Evolutionary conservation across 2,329 filamentous ascomycete species (phyloP), one percentile per base, ranked within the genome.

Genomic region (Fusarium humuli): DNA sequence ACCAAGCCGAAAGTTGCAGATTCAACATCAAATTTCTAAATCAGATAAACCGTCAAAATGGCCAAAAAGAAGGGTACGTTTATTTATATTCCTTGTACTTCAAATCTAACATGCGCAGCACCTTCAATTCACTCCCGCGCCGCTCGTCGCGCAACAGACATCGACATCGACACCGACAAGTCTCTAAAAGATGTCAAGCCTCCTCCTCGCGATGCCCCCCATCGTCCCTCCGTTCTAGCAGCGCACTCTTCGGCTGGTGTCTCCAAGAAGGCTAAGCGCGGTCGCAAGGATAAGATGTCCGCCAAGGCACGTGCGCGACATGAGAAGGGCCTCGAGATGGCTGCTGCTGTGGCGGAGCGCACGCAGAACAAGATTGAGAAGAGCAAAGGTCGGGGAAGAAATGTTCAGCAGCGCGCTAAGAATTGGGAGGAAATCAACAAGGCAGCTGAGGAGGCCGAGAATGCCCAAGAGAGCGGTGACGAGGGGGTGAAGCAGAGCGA

Each of bases 81-180:
- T 11, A 2, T 20, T 18, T 6, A 0, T 13, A 1, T 10, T 5
- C 12, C 13, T 7, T 29, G 0, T 5, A 9, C 9, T 11, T 27
- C 22, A 4, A 12, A 14, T 14, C 69, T 77, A 47, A 75, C 69
- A 46, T 22, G 27, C 10, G 20, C 22, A 92, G 90, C 83, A 57
- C 83, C 84, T 41, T 92, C 91, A 7, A 80, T 89, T 61, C 91
- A 91, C 82, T 94, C 92, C 56, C 91, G 92, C 70, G 91, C 91
- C 62, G 91, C 91, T 42, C 88, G 92, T 76, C 89, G 92, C 70
- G 92, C 90, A 48, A 88, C 88, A 18, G 92, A 91, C 6, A 90
- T 91, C 27, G 85, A 89, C 74, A 90, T 93, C 79, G 82, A 92
- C 80, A 87, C 88, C 45, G 90, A 93, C 84, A 92, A 92, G 80